Base-by-base conservation (phyloP, 768 basidiomycete species). In the Hygrocybe coccinea region DNA sequence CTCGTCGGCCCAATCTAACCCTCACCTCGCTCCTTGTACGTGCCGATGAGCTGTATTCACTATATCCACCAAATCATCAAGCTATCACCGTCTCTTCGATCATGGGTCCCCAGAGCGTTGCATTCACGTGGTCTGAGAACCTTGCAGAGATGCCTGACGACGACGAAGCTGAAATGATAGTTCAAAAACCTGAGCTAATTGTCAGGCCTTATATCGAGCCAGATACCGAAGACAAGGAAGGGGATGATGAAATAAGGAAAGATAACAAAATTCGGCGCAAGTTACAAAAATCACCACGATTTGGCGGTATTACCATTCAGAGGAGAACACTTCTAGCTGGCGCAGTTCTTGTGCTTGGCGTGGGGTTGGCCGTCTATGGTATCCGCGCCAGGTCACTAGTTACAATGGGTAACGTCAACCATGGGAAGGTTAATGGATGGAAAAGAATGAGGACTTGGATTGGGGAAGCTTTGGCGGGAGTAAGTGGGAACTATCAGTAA, bases 71-170 rank as follows among this genome's bases (percentile, higher is more conserved):
- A 2, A 72, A 76, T 1, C 78, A 86, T 50, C 77, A 83, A 9
- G 71, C 67, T 0, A 71, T 91, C 11, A 65, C 60, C 2, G 71
- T 89, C 14, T 69, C 77, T 5, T 71, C 74, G 25, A 87, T 87
- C 47, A 83, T 92, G 79, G 90, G 90, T 8, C 87, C 86, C 1
- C 83, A 87, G 62, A 90, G 87, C 62, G 86, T 81, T 36, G 73
- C 89, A 50, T 81, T 78, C 65, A 91, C 90, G 8, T 92, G 89
- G 89, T 80, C 78, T 15, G 79, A 84, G 60, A 66, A 70, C 24
- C 61, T 65, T 2, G 49, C 67, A 0, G 67, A 69, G n/a, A 67
- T 81, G 41, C 81, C 79, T 0, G 61, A 67, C 7, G 83, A 85
- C 60, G 71, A 77, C 50, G 78, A 76, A 46, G 86, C 85, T 3